Conservation (phyloP, 108 stramenopile species). For the Stephanodiscus triporus region DNA sequence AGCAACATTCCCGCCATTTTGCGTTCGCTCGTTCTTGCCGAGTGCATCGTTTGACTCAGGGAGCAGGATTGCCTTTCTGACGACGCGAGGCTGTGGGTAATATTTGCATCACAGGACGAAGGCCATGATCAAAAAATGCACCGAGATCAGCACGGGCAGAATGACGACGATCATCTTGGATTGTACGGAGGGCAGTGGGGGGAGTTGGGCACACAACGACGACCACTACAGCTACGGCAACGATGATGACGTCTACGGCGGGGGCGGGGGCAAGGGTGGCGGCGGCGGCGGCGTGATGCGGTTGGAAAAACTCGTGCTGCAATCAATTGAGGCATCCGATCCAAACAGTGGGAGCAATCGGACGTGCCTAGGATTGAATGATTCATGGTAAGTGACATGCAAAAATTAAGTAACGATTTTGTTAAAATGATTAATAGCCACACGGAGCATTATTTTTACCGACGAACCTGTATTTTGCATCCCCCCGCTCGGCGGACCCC, state of each 20-base stretch:
- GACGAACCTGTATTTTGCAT: too few species aligned
- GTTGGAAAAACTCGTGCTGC: slow-evolving; percentile 54
- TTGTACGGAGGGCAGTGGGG: slow-evolving; percentile 48
- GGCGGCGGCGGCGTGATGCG: background rate
- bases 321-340: slow-evolving; percentile 79
- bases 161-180: slow-evolving; percentile 48
- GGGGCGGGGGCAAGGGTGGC: background rate
- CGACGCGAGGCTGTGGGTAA: slow-evolving; percentile 36
- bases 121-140: slow-evolving; percentile 78
- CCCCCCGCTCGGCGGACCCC: background rate
- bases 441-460: too few species aligned
- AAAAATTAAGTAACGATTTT: too few species aligned
- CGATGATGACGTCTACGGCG: background rate
- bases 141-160: slow-evolving; percentile 64
- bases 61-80: slow-evolving; percentile 22
- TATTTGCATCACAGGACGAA: slow-evolving; percentile 66
- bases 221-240: too few species aligned
- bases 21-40: too few species aligned
- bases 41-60: slow-evolving; percentile 57
- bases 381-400: slow-evolving; percentile 10
- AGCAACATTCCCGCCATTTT: too few species aligned
- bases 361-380: slow-evolving; percentile 51
- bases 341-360: slow-evolving; percentile 87
- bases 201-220: too few species aligned
- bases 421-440: too few species aligned